Evolutionary conservation across 2,329 filamentous ascomycete genomes (phyloP), one percentile per base, ranked within the genome.

Genomic region (Alternaria arborescens): DNA sequence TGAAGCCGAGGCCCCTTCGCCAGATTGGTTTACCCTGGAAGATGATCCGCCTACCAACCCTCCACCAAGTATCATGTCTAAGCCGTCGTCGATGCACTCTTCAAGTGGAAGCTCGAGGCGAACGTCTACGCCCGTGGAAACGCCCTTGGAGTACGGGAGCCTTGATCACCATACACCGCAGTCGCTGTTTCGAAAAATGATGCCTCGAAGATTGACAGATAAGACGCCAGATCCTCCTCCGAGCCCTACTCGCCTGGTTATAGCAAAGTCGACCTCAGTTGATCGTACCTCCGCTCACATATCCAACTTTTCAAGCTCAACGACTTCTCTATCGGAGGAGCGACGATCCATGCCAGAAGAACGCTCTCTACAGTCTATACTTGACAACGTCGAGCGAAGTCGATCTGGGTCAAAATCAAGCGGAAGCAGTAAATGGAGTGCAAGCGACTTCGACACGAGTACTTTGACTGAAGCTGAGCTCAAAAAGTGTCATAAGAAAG

Each of bases 401-500:
- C 60, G 65, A 16, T 72, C 71, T 14, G 58, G 60, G 11, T 69
- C 69, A 18, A 61, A 61, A 42, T 61, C 54, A 11, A 61, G 58
- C 22, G 48, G 54, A 11, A 74, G 67, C 43, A 73, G 70, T 41
- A 73, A 76, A n/a, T 82, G 79, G 79, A 77, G 70, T 38, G 72
- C 78, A 32, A 81, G 78, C 50, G 72, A 74, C n/a, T 78, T 73
- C 44, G 79, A 82, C 55, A 78, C 69, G 14, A 78, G 74, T 56
- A 62, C 64, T 7, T 57, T 82, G 58, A 79, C 73, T 26, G 74
- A 78, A 11, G 76, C 79, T 53, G 78, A 83, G 46, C 69, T 82
- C 43, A 77, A 78, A 58, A 82, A 81, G 63, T 75, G 81, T 68
- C 72, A 75, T 66, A 81, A 81, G 68, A 84, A 83, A 65, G 81